These are phyloP conservation scores for Blastobotrys apis DNA, from an alignment of 1,139 yeast genomes.

Conservation along the genomic window DNA sequence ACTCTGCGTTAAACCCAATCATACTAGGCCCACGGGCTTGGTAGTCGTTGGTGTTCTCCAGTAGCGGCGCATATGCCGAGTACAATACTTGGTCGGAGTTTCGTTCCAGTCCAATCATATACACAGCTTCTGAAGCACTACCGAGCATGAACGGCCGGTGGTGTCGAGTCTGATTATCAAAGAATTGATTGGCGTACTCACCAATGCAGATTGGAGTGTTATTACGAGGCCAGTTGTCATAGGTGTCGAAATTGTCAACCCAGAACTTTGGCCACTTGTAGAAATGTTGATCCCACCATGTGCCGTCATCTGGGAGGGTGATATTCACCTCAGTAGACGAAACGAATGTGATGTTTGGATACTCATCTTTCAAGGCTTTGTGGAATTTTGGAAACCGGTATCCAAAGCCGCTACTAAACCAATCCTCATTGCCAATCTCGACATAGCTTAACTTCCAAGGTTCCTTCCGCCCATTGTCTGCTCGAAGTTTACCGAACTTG, in stretches of 20 bases:
- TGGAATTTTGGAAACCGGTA: conserved; percentile 4
- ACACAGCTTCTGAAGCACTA: conserved; percentile 9
- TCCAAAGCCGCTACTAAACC: conserved; percentile 1
- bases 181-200: conserved; percentile 5
- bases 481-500: conserved; percentile 10
- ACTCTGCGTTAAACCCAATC: conserved; percentile 7
- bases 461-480: conserved; percentile 7
- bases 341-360: conserved; percentile 7
- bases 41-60: conserved; percentile 1
- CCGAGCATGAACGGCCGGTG: conserved; percentile 7
- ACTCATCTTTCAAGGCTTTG: conserved; percentile 12
- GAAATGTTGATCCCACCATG: conserved; percentile 11
- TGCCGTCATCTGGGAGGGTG: conserved; percentile 5
- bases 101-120: conserved; percentile 14
- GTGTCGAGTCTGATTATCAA: not conserved
- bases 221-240: conserved; percentile 12
- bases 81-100: conserved; percentile 10
- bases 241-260: conserved; percentile 5
- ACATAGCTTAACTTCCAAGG: conserved; percentile 11
- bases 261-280: conserved; percentile 10
- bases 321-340: conserved; percentile 6
- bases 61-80: conserved; percentile 4
- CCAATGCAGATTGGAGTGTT: conserved; percentile 8
- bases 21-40: not conserved
- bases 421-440: conserved; percentile 13